These are phyloP conservation scores for Myxozyma lipomycoides DNA, from an alignment of 805 yeast genomes.

Conservation along the genomic window DNA sequence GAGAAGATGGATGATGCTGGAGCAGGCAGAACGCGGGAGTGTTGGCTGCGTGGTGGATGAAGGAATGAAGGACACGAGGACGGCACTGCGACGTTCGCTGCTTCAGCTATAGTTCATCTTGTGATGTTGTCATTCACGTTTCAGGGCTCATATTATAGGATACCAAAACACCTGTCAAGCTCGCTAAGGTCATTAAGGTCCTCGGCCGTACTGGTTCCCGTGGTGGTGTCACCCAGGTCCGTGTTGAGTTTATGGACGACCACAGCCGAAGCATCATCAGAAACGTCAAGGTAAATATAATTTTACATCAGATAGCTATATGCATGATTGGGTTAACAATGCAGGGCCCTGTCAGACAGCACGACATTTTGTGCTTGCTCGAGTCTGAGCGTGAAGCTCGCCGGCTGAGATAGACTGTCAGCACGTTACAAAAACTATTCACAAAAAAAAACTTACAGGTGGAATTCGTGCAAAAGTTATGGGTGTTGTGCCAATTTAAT, in stretches of 20 bases:
- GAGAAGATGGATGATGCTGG: neutral
- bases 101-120: too few species aligned
- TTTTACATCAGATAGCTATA: neutral
- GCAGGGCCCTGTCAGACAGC: constrained; percentile 93
- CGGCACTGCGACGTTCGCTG: too few species aligned
- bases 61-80: too few species aligned
- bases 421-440: neutral
- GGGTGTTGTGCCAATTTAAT: too few species aligned
- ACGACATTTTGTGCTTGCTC: constrained; percentile 98
- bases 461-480: too few species aligned
- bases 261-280: constrained; percentile 93
- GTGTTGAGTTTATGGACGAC: constrained; percentile 95
- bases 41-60: too few species aligned
- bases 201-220: constrained; percentile 99
- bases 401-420: constrained; percentile 42
- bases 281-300: constrained; percentile 58
- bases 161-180: constrained; percentile 76
- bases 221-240: constrained; percentile 94
- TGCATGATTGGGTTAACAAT: constrained; percentile 2
- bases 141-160: too few species aligned
- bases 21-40: neutral
- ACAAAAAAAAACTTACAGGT: neutral
- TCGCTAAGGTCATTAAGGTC: constrained; percentile 99
- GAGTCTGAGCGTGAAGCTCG: constrained; percentile 99
- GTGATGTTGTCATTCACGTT: too few species aligned